Evolutionary conservation across 495 filamentous ascomycete species (phyloP).

Genomic region (Annulohypoxylon nitens): DNA sequence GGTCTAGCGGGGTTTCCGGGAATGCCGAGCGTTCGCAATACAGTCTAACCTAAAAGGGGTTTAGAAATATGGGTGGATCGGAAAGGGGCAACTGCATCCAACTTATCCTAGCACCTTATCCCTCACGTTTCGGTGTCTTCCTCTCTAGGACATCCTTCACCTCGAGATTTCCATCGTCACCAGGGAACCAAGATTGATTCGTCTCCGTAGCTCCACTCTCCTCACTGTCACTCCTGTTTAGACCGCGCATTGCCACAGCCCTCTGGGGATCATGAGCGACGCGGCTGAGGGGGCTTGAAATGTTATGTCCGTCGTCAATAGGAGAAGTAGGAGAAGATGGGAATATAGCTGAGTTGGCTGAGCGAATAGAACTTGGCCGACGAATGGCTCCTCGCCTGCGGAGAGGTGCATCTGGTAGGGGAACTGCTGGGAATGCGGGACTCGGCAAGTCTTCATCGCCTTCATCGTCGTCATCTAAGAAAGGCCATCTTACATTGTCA

Average conservation of each 20-base stretch:
- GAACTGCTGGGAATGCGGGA: not conserved
- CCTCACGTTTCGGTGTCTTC: not conserved
- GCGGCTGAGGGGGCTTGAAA: not conserved
- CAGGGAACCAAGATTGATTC: not conserved
- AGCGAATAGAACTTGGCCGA: no score
- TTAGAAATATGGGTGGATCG: no score
- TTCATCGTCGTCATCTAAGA: not conserved
- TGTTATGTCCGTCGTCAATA: not conserved
- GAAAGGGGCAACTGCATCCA: not conserved
- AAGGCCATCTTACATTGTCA: slow-evolving; percentile 8
- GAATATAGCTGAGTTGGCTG: not conserved
- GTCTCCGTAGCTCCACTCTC: not conserved
- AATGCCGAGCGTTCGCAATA: no score
- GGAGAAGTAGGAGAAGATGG: not conserved
- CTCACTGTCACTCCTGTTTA: not conserved
- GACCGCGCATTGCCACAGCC: not conserved
- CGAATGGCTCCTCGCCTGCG: not conserved
- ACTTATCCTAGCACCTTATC: not conserved
- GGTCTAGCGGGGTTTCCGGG: no score
- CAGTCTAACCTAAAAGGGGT: no score
- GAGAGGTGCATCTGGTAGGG: not conserved
- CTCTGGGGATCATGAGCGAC: not conserved
- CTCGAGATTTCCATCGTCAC: not conserved
- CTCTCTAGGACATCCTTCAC: not conserved
- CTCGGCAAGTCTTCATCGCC: not conserved